Evolutionary conservation across 2,329 filamentous ascomycete species (phyloP), one percentile per base, ranked within the genome.

Genomic region (Penicillium olsonii): DNA sequence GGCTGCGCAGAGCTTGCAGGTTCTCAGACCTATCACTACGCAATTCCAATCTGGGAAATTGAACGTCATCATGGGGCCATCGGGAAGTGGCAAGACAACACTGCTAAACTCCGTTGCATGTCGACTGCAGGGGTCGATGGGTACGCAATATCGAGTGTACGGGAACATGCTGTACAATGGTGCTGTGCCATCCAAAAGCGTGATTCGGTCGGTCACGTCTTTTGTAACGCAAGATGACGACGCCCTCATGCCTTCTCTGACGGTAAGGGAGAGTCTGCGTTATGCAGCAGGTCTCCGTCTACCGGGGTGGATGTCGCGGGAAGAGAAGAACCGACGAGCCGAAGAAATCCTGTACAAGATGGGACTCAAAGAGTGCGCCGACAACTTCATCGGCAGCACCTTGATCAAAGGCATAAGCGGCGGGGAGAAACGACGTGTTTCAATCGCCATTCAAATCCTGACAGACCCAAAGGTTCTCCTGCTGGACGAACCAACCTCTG

Each of bases 171-270:
- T 80, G 0, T 89, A 90, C 65, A 91, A 92, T 57, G 84, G 82
- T 0, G 81, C 86, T 1, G 71, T 80, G 1, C 87, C 87, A 0
- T 87, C 86, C 0, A 78, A 84, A 42, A 79, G 82, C 0, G 87
- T 91, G 3, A 78, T 91, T 27, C 79, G 85, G 24, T 88, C 87
- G 0, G 80, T 90, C 0, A 87, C 85, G 35, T 90, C 87, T 0
- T 91, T 89, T 53, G 87, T 91, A 6, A 88, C 85, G 18, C 88
- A 91, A 56, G 87, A 90, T 51, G 88, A 91, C 48, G 87, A 90
- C 59, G 87, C 86, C 1, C 73, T 92, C 2, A 75, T 91, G 6
- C 84, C 87, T 1, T 89, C 85, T 0, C 74, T 91, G 17, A 91
- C 88, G 0, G 88, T 92, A 0, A 81, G 87, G 1, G 88, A 92